phyloP scores from a whole-genome alignment of 495 filamentous ascomycete genomes.

The Xylaria longipes region DNA sequence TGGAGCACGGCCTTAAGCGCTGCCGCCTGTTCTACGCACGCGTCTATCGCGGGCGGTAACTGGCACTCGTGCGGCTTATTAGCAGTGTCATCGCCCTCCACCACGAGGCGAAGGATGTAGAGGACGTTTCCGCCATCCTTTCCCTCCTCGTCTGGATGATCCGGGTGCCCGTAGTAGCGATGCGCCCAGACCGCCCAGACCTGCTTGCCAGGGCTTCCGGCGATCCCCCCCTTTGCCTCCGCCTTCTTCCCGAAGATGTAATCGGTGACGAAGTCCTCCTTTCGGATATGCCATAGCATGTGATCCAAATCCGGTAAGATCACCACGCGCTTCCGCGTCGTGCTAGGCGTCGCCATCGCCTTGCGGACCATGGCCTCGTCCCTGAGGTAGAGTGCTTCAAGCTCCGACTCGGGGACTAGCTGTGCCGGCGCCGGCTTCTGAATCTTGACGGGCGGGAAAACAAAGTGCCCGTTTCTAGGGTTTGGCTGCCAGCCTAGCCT shows the following conservation, averaged over 20 bases:
- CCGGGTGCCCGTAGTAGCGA: neutral
- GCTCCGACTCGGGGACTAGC: neutral
- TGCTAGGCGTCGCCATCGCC: neutral
- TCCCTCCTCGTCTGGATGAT: neutral
- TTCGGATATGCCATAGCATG: conserved; percentile 1
- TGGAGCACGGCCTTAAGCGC: neutral
- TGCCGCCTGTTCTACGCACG: neutral
- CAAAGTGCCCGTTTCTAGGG: neutral
- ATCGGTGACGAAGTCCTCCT: neutral
- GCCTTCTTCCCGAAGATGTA: neutral
- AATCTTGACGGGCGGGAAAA: neutral
- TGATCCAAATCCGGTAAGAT: neutral
- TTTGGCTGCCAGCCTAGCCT: neutral
- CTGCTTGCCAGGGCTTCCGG: neutral
- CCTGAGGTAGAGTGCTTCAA: neutral
- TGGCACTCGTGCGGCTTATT: neutral
- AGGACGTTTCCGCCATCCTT: neutral
- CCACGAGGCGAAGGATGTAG: neutral
- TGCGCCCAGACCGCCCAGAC: neutral
- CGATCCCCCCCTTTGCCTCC: neutral
- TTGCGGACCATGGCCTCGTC: neutral
- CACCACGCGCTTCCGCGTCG: neutral
- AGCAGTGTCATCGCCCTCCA: neutral
- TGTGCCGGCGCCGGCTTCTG: neutral
- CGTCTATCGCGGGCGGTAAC: neutral